Evolutionary conservation across 2,329 filamentous ascomycete species (phyloP).

Genomic region (Cordyceps pruinosa): DNA sequence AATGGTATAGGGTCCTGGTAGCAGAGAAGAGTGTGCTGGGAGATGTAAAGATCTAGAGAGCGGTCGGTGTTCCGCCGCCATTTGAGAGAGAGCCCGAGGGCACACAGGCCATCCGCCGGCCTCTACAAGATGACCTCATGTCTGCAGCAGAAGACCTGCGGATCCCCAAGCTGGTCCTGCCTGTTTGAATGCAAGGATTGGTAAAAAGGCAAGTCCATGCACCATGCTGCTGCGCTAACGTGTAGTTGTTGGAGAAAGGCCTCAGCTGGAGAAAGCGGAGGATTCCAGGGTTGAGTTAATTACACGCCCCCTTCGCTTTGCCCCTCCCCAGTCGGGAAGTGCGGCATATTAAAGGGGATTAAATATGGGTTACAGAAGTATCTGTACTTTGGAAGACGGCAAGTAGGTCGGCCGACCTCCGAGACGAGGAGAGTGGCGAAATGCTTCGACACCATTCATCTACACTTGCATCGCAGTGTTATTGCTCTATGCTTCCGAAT

Average conservation of each 20-base stretch:
- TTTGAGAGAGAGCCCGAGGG: neutral
- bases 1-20: neutral
- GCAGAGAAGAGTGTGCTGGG: neutral
- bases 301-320: neutral
- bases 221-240: neutral
- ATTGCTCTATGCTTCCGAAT: too few species aligned
- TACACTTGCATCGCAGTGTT: neutral
- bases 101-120: neutral
- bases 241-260: neutral
- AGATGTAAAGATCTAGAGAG: neutral
- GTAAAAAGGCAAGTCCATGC: neutral
- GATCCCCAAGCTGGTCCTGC: neutral
- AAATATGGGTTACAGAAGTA: neutral
- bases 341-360: neutral
- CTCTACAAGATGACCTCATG: neutral
- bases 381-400: neutral
- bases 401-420: neutral
- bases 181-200: neutral
- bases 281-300: neutral
- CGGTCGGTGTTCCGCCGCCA: neutral
- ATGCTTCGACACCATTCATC: neutral
- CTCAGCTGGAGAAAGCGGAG: neutral
- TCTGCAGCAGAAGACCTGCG: neutral
- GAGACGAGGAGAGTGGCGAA: neutral
- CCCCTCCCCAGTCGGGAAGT: neutral